phyloP scores from a whole-genome alignment of 495 filamentous ascomycete genomes.

The Tuber melanosporum region DNA sequence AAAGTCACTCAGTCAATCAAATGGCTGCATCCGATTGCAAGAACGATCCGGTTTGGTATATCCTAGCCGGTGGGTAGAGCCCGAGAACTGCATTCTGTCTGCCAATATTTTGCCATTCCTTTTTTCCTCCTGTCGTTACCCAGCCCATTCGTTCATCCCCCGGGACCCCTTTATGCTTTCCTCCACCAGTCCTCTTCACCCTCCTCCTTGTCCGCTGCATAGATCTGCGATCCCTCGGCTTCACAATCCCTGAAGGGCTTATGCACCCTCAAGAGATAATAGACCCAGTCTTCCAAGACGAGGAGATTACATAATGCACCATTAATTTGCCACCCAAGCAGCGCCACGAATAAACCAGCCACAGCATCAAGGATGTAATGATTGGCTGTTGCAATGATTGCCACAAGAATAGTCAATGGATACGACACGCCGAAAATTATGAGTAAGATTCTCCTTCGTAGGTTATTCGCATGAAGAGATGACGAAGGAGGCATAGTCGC shows the following conservation, averaged over 20 bases:
- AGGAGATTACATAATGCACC: slow-evolving; percentile 51
- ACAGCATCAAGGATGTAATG: slow-evolving; percentile 60
- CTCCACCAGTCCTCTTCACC: slow-evolving; percentile 36
- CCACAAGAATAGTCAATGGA: slow-evolving; percentile 53
- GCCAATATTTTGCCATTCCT: neutral
- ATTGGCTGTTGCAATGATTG: slow-evolving; percentile 61
- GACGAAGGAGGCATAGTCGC: slow-evolving; percentile 32
- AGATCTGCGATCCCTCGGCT: slow-evolving; percentile 25
- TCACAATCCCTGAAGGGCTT: slow-evolving; percentile 47
- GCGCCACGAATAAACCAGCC: slow-evolving; percentile 49
- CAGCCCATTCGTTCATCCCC: slow-evolving; percentile 14
- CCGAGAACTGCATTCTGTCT: neutral
- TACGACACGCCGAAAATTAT: slow-evolving; percentile 51
- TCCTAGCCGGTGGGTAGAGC: neutral
- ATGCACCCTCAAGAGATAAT: slow-evolving; percentile 52
- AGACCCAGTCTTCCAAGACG: slow-evolving; percentile 53
- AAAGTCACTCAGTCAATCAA: neutral
- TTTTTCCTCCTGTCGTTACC: neutral
- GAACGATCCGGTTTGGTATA: neutral
- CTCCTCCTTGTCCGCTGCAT: slow-evolving; percentile 15
- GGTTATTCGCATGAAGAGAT: slow-evolving; percentile 54
- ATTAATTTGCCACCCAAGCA: slow-evolving; percentile 51
- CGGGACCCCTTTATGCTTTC: slow-evolving; percentile 18
- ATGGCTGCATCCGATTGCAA: neutral
- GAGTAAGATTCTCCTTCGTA: slow-evolving; percentile 47